phyloP scores from a whole-genome alignment of 495 filamentous ascomycete species.

The Annulohypoxylon maeteangense region DNA sequence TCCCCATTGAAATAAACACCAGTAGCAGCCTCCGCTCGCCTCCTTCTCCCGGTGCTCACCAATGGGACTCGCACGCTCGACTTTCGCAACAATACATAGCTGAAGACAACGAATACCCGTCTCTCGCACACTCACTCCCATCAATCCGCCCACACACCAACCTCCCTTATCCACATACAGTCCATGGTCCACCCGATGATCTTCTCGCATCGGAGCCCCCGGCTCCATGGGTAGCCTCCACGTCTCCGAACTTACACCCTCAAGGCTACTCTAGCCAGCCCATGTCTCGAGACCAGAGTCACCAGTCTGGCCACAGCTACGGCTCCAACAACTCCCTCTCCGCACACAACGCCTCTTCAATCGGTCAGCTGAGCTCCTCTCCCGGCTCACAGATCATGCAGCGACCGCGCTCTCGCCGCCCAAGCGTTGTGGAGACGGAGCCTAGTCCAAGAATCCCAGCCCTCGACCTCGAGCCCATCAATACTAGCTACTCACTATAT shows the following conservation, averaged over 20 bases:
- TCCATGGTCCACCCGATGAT: conserved; percentile 23
- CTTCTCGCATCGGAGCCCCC: conserved; percentile 31
- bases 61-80: conserved; percentile 40
- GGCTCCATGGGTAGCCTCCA: conserved; percentile 40
- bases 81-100: conserved; percentile 29
- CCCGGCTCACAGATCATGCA: conserved; percentile 46
- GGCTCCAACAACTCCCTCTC: conserved; percentile 33
- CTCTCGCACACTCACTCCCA: conserved; percentile 29
- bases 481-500: conserved; percentile 54
- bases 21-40: conserved; percentile 35
- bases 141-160: conserved; percentile 39
- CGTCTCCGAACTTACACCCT: conserved; percentile 39
- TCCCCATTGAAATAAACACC: conserved; percentile 40
- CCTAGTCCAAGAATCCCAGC: conserved; percentile 50
- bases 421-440: conserved; percentile 57
- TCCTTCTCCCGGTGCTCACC: conserved; percentile 35
- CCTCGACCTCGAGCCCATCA: conserved; percentile 46
- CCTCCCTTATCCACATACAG: conserved; percentile 44
- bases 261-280: conserved; percentile 67
- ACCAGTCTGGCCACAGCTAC: conserved; percentile 50
- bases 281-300: conserved; percentile 60
- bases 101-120: conserved; percentile 30
- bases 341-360: conserved; percentile 16
- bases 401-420: conserved; percentile 44
- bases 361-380: conserved; percentile 31